Conservation (phyloP, 1,284 basidiomycete genomes). For the Cryptococcus sp. region DNA sequence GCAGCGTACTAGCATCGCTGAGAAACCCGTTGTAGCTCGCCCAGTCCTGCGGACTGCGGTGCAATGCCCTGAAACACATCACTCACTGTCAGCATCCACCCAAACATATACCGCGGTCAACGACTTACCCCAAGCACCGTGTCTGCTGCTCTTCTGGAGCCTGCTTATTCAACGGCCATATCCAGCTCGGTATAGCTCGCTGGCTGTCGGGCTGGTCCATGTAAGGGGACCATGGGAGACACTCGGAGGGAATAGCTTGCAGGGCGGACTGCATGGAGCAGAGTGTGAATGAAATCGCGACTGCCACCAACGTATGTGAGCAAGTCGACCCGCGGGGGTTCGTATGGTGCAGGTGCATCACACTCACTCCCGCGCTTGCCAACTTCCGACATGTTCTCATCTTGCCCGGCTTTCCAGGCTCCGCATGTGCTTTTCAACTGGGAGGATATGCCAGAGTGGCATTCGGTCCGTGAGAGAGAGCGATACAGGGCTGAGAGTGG, state of each 20-base stretch:
- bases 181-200: background rate
- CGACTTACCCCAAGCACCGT: conserved; percentile 32
- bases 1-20: conserved; percentile 41
- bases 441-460: conserved; percentile 13
- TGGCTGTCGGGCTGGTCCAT: background rate
- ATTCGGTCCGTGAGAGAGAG: conserved; percentile 10
- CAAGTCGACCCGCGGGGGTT: background rate
- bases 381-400: conserved; percentile 3
- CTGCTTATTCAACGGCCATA: background rate
- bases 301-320: conserved; percentile 19
- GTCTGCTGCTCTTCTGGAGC: background rate
- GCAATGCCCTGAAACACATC: conserved; percentile 38
- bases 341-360: background rate
- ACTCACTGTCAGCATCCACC: background rate
- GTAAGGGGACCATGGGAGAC: conserved; percentile 28
- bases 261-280: conserved; percentile 44
- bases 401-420: background rate
- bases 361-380: conserved; percentile 9
- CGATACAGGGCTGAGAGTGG: conserved; percentile 3
- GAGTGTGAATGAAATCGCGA: conserved; percentile 46
- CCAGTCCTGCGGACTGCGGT: conserved; percentile 50
- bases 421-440: conserved; percentile 2
- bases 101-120: background rate
- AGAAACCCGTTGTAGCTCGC: conserved; percentile 45
- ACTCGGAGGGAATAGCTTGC: conserved; percentile 37